These are phyloP conservation scores for Scheffersomyces insectosa DNA, from an alignment of 1,139 yeast genomes.

Conservation along the genomic window DNA sequence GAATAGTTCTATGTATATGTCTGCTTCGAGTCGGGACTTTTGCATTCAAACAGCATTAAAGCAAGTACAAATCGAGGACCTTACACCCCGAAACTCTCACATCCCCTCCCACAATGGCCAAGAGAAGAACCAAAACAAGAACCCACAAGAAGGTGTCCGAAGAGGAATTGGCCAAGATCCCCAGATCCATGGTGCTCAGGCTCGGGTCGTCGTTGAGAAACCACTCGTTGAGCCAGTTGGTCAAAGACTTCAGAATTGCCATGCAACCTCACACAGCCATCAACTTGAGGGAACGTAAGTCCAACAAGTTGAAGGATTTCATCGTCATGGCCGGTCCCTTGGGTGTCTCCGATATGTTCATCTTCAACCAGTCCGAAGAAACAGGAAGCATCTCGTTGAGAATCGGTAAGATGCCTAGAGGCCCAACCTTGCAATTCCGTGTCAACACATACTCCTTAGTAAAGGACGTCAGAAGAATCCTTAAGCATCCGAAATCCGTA, in stretches of 20 bases:
- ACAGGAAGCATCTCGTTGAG: slow-evolving; percentile 82
- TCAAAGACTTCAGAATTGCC: slow-evolving; percentile 79
- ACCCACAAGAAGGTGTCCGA: slow-evolving; percentile 72
- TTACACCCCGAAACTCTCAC: no score
- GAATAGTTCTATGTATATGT: no score
- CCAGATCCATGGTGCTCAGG: slow-evolving; percentile 90
- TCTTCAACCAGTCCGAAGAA: slow-evolving; percentile 78
- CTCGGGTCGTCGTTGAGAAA: slow-evolving; percentile 79
- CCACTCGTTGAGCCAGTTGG: slow-evolving; percentile 80
- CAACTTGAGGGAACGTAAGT: slow-evolving; percentile 79
- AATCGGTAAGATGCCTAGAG: slow-evolving; percentile 85
- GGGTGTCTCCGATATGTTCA: slow-evolving; percentile 84
- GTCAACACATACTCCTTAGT: slow-evolving; percentile 76
- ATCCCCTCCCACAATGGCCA: slow-evolving; percentile 30
- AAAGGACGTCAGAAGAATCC: slow-evolving; percentile 73
- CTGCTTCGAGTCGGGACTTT: no score
- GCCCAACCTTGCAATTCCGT: slow-evolving; percentile 88
- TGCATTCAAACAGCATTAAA: no score
- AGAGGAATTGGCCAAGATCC: slow-evolving; percentile 73
- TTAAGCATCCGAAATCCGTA: slow-evolving; percentile 69
- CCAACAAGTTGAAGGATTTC: slow-evolving; percentile 85
- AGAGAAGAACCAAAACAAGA: slow-evolving; percentile 67
- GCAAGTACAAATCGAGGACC: no score
- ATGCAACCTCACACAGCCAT: slow-evolving; percentile 98
- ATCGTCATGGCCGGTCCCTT: slow-evolving; percentile 97